Base-by-base conservation (phyloP, 2,329 filamentous ascomycete genomes). In the Aureobasidium namibiae region DNA sequence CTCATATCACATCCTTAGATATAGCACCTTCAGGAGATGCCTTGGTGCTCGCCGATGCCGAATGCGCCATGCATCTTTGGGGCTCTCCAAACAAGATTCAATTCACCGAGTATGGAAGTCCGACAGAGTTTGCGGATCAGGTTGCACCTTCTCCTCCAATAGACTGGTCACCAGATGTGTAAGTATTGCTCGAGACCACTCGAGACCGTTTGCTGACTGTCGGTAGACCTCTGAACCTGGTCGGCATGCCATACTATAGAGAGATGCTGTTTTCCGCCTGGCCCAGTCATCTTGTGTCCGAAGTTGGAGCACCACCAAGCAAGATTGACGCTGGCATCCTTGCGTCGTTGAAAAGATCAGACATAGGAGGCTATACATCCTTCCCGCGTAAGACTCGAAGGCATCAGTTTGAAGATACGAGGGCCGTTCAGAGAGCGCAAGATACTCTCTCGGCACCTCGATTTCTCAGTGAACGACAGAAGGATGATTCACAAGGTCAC, bases 241-340 rank as follows among this genome's bases (percentile, higher is more conserved):
- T 97, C 54, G 95, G 94, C 11, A 87, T 99, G 82, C 92, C 94
- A 1, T 95, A 92, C 71, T 99, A 99, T 72, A 84, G 92, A 62
- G 92, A 97, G 62, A 80, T 82, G 14, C 80, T 99, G 11, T 80
- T 95, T 38, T 99, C 94, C 2, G 87, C 89, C 38, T 96, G 92
- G 90, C 91, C 94, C 41, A 86, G 84, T 61, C 89, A 92, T 68
- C 79, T 92, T 66, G 74, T 94, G 1, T 92, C 88, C 60, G 91
- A 96, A 70, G 82, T 95, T 39, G 92, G 92, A 36, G 90, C 89
- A 14, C 89, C 91, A 16, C 89, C 92, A 0, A 74, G 80, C 13
- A 89, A 87, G 62, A 80, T 92, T 56, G 92, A 96, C 63, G 76
- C 82, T 2, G 80, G 85, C 31, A 81, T 92, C 34, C 71, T 95